Evolutionary conservation across 2,329 filamentous ascomycete species (phyloP).

Genomic region (Aspergillus pseudotamarii): DNA sequence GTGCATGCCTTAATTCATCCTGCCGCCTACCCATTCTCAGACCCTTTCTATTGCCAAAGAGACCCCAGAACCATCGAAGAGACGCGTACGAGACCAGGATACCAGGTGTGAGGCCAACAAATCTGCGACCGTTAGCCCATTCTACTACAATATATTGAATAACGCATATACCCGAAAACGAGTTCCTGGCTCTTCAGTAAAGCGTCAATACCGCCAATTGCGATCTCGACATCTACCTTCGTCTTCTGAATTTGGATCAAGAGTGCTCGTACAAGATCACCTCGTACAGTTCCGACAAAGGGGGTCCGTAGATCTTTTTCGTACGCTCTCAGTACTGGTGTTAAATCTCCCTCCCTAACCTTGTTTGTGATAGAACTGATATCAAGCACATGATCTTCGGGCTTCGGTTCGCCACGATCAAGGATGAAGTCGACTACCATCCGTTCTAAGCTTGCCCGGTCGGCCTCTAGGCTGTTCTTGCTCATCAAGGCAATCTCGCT

Average conservation of each 20-base stretch:
- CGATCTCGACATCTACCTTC: slow-evolving; percentile 96
- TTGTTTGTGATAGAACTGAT: slow-evolving; percentile 74
- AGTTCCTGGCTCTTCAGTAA: slow-evolving; percentile 94
- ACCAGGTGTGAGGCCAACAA: slow-evolving; percentile 89
- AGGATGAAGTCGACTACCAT: slow-evolving; percentile 97
- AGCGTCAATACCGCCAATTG: slow-evolving; percentile 92
- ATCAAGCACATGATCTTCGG: slow-evolving; percentile 56
- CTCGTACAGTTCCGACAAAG: slow-evolving; percentile 77
- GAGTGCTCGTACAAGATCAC: slow-evolving; percentile 85
- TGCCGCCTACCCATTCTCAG: slow-evolving; percentile 66
- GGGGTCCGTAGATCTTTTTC: slow-evolving; percentile 84
- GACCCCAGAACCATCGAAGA: slow-evolving; percentile 69
- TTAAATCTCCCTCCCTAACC: slow-evolving; percentile 89
- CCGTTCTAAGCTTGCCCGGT: slow-evolving; percentile 87
- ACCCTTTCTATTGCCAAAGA: slow-evolving; percentile 72
- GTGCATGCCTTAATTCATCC: slow-evolving; percentile 71
- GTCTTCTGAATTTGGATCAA: slow-evolving; percentile 98
- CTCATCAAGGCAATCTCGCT: slow-evolving; percentile 98
- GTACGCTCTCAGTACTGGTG: slow-evolving; percentile 86
- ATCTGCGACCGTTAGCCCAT: slow-evolving; percentile 52
- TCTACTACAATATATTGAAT: not conserved
- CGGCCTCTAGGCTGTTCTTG: slow-evolving; percentile 84
- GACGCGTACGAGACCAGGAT: slow-evolving; percentile 81
- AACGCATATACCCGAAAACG: slow-evolving; percentile 68
- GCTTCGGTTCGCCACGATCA: slow-evolving; percentile 68